Evolutionary conservation across 495 filamentous ascomycete species (phyloP).

Genomic region (Friedmanniomyces simplex): DNA sequence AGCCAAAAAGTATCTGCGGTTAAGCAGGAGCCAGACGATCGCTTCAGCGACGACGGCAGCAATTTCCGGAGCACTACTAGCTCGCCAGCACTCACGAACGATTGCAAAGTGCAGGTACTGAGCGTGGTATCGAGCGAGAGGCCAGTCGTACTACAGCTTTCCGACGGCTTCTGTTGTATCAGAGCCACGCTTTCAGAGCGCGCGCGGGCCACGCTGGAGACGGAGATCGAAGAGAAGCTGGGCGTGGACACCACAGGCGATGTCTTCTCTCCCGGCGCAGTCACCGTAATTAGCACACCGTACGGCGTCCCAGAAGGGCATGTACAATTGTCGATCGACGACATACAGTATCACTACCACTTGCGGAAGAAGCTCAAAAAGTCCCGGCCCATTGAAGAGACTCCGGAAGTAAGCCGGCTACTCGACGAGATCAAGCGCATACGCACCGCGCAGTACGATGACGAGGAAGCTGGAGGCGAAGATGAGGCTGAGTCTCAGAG

Average conservation of each 20-base stretch:
- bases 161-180: conserved; percentile 8
- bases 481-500: not conserved
- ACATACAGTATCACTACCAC: conserved; percentile 9
- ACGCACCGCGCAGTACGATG: not conserved
- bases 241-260: conserved; percentile 11
- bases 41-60: conserved; percentile 24
- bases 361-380: conserved; percentile 3
- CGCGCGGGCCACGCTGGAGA: not conserved
- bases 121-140: not conserved
- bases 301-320: not conserved
- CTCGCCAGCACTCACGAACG: not conserved
- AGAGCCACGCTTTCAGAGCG: conserved; percentile 7
- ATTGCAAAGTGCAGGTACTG: conserved; percentile 4
- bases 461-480: not conserved
- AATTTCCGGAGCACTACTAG: conserved; percentile 15
- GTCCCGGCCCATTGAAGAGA: not conserved
- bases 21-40: not conserved
- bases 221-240: conserved; percentile 4
- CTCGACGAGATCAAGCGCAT: not conserved
- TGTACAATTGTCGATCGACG: conserved; percentile 11
- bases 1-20: not conserved
- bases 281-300: conserved; percentile 6
- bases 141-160: not conserved
- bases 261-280: not conserved
- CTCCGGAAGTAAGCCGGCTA: not conserved